Evolutionary conservation across 805 yeast species (phyloP).

Genomic region (Ogataea trehalophila): DNA sequence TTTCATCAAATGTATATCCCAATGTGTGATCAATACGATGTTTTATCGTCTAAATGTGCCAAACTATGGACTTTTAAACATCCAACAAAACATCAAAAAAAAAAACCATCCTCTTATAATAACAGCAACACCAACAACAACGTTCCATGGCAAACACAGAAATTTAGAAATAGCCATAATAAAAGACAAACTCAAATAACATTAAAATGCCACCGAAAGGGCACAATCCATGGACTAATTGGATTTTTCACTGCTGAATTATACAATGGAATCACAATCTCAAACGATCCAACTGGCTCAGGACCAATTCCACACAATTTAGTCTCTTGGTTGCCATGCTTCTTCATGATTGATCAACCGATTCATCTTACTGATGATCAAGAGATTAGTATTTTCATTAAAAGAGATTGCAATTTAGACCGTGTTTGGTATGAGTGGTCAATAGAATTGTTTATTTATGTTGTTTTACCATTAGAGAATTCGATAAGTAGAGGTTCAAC

Average conservation of each 20-base stretch:
- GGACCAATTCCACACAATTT: constrained; percentile 38
- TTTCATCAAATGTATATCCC: constrained; percentile 28
- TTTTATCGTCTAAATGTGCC: constrained; percentile 42
- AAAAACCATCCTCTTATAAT: background rate
- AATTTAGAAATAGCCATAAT: constrained; percentile 14
- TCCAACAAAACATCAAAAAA: constrained; percentile 10
- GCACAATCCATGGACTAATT: constrained; percentile 64
- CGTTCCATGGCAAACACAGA: background rate
- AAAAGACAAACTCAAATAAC: constrained; percentile 20
- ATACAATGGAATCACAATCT: constrained; percentile 53
- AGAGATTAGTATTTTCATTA: constrained; percentile 47
- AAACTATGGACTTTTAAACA: constrained; percentile 61
- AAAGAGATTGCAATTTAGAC: constrained; percentile 38
- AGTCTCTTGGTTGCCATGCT: constrained; percentile 65
- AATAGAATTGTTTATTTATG: constrained; percentile 45
- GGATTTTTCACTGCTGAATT: constrained; percentile 73
- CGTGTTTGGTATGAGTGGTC: constrained; percentile 70
- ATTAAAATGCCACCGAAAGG: constrained; percentile 43
- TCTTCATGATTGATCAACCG: constrained; percentile 57
- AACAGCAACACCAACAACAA: background rate
- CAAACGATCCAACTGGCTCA: constrained; percentile 39
- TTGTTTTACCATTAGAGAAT: constrained; percentile 19
- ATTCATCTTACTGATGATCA: constrained; percentile 48
- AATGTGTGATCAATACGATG: constrained; percentile 31
- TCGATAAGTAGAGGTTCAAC: constrained; percentile 11